Evolutionary conservation across 78 protist genomes (phyloP), one percentile per base, ranked within the genome.

Genomic region (Isochrysis galbana): DNA sequence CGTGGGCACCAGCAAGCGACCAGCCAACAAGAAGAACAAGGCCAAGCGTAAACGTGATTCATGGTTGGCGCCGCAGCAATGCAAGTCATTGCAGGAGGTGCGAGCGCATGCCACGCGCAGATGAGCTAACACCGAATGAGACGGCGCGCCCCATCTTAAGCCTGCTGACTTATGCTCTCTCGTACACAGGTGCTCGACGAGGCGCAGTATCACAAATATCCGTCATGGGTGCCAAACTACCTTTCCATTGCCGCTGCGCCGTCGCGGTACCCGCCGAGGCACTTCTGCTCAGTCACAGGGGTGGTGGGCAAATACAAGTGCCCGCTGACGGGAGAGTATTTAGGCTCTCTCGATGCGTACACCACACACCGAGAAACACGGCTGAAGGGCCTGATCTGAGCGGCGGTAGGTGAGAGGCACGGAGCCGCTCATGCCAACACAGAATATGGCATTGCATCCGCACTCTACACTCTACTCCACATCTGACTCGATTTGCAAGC

Each of bases 251-350:
- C 48, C 2, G 88, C 51, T 51, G 32, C 5, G 38, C 88, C 88
- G 32, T 44, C 55, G 22, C 51, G 47, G 38, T 44, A 44, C n/a
- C 88, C 88, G 38, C 88, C 48, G 41, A 5, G 88, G 10, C 51
- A 29, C 32, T 80, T 80, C 88, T 80, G 88, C 88, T 80, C n/a
- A n/a, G 42, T 80, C 23, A 10, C 55, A 11, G 88, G 88, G 32
- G 21, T 80, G 23, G 39, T 17, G 19, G 88, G 39, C 14, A 80
- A 80, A n/a, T 80, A 80, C 88, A 80, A 44, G 88, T 80, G 88
- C 38, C 55, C 88, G 11, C 55, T 80, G 34, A 80, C 88, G 1
- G 88, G 88, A 29, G 88, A 80, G 41, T 80, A 80, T 38, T 41
- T 80, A 34, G 88, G 29, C 25, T 10, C 88, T 7, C 88, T 80